phyloP scores from a whole-genome alignment of 257 asterid genomes.

The Ilex asprella region DNA sequence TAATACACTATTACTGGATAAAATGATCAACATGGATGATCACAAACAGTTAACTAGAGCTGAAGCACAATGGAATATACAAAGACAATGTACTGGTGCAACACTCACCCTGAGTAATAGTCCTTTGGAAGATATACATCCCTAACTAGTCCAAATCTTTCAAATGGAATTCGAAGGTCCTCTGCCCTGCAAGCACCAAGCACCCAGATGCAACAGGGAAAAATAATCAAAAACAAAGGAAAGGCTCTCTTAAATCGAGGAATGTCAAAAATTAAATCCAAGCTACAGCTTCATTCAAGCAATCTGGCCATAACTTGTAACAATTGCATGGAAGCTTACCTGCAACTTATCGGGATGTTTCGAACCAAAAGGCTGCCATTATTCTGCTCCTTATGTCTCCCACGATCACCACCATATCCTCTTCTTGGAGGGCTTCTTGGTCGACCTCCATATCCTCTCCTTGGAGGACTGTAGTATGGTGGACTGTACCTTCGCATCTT shows the following conservation, averaged over 20 bases:
- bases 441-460: conserved; percentile 32
- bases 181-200: conserved; percentile 17
- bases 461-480: conserved; percentile 25
- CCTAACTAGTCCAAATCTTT: conserved; percentile 30
- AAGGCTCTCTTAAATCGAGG: not conserved
- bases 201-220: not conserved
- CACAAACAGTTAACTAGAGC: not conserved
- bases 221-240: not conserved
- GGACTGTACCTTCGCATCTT: conserved; percentile 28
- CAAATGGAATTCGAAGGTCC: conserved; percentile 28
- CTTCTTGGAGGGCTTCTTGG: conserved; percentile 29
- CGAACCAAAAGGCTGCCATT: conserved; percentile 34
- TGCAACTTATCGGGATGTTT: conserved; percentile 31
- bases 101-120: conserved; percentile 27
- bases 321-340: conserved; percentile 7
- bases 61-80: not conserved
- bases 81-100: not conserved
- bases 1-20: not conserved
- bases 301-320: not conserved
- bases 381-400: conserved; percentile 21
- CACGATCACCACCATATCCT: conserved; percentile 20
- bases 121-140: conserved; percentile 31
- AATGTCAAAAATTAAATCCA: not conserved
- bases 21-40: not conserved
- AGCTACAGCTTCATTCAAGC: too few relatives aligned